phyloP scores from a whole-genome alignment of 768 basidiomycete genomes.

The Pleurotus sapidus region DNA sequence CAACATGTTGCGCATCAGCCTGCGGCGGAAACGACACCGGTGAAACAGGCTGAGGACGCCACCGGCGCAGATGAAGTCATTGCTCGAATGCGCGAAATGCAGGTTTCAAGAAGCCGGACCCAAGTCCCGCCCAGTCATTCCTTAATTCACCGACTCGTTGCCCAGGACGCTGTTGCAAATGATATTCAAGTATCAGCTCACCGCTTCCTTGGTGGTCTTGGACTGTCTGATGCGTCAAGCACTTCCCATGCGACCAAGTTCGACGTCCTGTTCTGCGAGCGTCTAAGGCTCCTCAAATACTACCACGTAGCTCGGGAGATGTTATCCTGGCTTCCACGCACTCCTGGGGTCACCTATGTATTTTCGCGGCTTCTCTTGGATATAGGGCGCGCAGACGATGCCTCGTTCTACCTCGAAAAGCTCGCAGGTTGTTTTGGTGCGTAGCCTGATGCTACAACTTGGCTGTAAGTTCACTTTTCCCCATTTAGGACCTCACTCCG shows the following conservation, averaged over 20 bases:
- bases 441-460: constrained; percentile 20
- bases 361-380: constrained; percentile 64
- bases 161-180: constrained; percentile 44
- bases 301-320: constrained; percentile 59
- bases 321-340: constrained; percentile 75
- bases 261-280: constrained; percentile 74
- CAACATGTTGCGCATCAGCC: constrained; percentile 61
- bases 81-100: constrained; percentile 69
- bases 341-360: constrained; percentile 74
- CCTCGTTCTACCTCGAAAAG: constrained; percentile 67
- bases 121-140: constrained; percentile 54
- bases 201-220: constrained; percentile 64
- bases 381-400: constrained; percentile 69
- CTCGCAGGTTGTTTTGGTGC: constrained; percentile 75
- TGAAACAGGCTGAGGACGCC: constrained; percentile 18
- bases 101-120: constrained; percentile 52
- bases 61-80: constrained; percentile 58
- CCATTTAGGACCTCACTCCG: constrained; percentile 43
- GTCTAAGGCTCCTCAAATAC: constrained; percentile 62
- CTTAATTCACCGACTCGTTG: constrained; percentile 59
- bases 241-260: constrained; percentile 63
- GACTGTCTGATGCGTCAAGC: constrained; percentile 64
- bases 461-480: constrained; percentile 11
- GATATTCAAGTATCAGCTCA: constrained; percentile 63
- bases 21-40: constrained; percentile 29